Conservation (phyloP, 495 filamentous ascomycete species). For the Penicillium waksmanii region DNA sequence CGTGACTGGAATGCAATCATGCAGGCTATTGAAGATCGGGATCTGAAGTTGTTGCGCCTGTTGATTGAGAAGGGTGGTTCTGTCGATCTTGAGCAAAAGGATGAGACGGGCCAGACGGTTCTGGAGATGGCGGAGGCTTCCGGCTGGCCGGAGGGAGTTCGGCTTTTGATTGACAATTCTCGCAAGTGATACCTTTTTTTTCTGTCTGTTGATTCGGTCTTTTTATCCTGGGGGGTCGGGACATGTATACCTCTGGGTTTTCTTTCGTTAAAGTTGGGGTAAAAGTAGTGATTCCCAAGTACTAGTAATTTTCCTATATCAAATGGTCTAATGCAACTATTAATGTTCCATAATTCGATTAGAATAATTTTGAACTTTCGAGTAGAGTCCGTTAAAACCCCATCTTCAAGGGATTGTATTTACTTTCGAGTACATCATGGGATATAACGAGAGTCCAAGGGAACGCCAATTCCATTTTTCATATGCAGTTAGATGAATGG, state of each 20-base stretch:
- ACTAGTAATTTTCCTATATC: no score
- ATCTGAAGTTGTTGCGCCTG: conserved; percentile 43
- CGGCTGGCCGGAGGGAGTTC: conserved; percentile 23
- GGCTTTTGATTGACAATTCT: conserved; percentile 19
- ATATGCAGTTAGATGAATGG: conserved; percentile 22
- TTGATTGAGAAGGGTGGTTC: conserved; percentile 45
- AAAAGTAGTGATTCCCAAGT: no score
- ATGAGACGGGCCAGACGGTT: conserved; percentile 25
- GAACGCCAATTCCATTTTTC: conserved; percentile 28
- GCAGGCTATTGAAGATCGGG: conserved; percentile 43
- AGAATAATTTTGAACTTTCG: no score
- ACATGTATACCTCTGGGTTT: no score
- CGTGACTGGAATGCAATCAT: conserved; percentile 56
- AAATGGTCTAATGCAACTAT: no score
- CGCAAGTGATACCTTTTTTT: conserved; percentile 5
- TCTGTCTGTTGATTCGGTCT: neutral
- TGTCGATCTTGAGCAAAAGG: conserved; percentile 39
- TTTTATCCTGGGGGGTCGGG: neutral
- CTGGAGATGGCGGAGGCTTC: conserved; percentile 25
- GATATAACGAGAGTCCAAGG: conserved; percentile 8
- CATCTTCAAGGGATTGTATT: neutral
- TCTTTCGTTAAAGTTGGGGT: no score
- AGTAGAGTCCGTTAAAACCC: no score
- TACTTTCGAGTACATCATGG: neutral
- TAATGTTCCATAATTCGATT: no score